These are phyloP conservation scores for Parafenestella ontariensis DNA, from an alignment of 2,329 filamentous ascomycete species.

Conservation along the genomic window DNA sequence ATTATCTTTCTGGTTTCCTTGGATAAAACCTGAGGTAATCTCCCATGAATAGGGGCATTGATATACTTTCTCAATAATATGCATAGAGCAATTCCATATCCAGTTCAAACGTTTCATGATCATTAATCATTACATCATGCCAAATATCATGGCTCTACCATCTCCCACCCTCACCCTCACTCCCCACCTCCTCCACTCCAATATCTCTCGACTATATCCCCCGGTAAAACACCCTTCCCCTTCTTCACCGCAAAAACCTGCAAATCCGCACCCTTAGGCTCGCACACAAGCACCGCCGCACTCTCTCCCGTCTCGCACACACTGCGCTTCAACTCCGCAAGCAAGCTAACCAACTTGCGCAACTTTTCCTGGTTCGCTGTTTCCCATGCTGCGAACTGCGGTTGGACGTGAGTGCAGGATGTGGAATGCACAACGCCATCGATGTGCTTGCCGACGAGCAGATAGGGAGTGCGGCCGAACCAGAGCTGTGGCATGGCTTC, in stretches of 20 bases:
- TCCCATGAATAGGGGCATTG: no score
- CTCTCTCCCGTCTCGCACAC: slow-evolving; percentile 1
- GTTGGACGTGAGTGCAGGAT: slow-evolving; percentile 1
- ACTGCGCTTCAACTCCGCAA: slow-evolving; percentile 13
- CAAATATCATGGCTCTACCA: not conserved
- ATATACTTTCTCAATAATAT: no score
- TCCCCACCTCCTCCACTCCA: slow-evolving; percentile 11
- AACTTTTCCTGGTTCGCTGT: slow-evolving; percentile 15
- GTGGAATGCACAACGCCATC: slow-evolving; percentile 15
- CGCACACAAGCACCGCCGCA: slow-evolving; percentile 19
- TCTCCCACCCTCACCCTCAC: not conserved
- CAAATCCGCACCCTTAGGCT: slow-evolving; percentile 15
- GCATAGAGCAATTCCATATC: no score
- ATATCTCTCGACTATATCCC: slow-evolving; percentile 7
- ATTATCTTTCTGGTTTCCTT: no score
- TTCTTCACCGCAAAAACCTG: slow-evolving; percentile 14
- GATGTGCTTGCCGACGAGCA: slow-evolving; percentile 22
- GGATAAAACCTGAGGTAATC: no score
- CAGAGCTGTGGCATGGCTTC: slow-evolving; percentile 26
- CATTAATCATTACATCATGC: not conserved
- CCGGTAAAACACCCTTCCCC: slow-evolving; percentile 14
- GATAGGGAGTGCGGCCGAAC: slow-evolving; percentile 30
- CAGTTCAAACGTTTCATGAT: not conserved
- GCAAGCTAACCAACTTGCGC: slow-evolving; percentile 25
- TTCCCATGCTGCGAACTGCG: slow-evolving; percentile 23